A percentile compares a stretch with the other conserved stretches of the same genome.
phyloP scores from a whole-genome alignment of 2,329 filamentous ascomycete species.

The Diaporthe sp. region DNA sequence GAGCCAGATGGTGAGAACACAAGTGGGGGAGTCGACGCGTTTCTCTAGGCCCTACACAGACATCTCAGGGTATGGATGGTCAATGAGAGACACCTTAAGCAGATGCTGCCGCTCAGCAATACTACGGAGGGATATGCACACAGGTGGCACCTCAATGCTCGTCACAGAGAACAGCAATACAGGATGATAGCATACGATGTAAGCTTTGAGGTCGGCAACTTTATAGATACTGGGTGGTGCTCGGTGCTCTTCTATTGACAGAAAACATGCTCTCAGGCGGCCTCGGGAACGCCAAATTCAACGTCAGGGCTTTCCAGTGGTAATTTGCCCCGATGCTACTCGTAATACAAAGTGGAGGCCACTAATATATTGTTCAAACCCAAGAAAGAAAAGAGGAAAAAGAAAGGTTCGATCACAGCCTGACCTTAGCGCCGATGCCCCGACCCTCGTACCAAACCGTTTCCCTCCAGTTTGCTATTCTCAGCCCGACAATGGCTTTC shows the following conservation, averaged over 20 bases:
- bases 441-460: constrained; percentile 77
- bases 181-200: not conserved
- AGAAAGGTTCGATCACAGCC: constrained; percentile 54
- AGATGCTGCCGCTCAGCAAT: too few relatives aligned
- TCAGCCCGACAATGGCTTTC: constrained; percentile 80
- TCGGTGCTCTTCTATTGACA: constrained; percentile 4
- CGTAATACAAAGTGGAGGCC: not conserved
- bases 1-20: not conserved
- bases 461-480: constrained; percentile 82
- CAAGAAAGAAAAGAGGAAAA: constrained; percentile 31
- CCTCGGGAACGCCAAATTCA: constrained; percentile 4
- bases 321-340: not conserved
- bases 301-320: constrained; percentile 1
- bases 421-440: constrained; percentile 78
- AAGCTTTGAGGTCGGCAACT: not conserved
- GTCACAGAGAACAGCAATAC: not conserved
- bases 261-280: not conserved
- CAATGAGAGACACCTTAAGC: not conserved
- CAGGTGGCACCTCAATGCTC: too few relatives aligned
- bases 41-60: not conserved
- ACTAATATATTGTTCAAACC: not conserved
- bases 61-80: not conserved
- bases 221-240: not conserved
- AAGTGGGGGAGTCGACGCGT: not conserved
- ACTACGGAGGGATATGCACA: too few relatives aligned